A percentile compares a stretch with the other conserved stretches of the same genome.
Evolutionary conservation across 495 filamentous ascomycete species (phyloP).

Genomic region (Talaromyces proteolyticus): DNA sequence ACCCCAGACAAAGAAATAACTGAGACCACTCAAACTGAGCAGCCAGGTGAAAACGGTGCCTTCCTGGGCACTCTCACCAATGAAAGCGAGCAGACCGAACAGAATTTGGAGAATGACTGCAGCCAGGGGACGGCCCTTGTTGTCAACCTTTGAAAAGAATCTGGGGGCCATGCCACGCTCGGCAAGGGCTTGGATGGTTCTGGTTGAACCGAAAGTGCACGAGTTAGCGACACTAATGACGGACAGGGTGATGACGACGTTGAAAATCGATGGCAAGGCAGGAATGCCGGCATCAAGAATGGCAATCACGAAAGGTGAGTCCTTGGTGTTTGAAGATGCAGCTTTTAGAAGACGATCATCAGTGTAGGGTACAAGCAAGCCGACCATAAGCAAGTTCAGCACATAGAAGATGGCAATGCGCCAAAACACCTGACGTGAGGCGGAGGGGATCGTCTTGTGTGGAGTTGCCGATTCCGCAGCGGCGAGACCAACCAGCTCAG

Average conservation of each 20-base stretch:
- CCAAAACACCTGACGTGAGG: constrained; percentile 39
- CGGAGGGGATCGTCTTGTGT: constrained; percentile 35
- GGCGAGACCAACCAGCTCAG: constrained; percentile 40
- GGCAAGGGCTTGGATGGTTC: constrained; percentile 58
- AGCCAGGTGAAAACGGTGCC: constrained; percentile 47
- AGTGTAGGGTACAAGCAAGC: constrained; percentile 47
- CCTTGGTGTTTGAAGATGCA: constrained; percentile 33
- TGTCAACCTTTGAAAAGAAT: constrained; percentile 45
- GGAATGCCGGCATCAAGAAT: constrained; percentile 47
- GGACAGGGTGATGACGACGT: constrained; percentile 21
- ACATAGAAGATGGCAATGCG: constrained; percentile 32
- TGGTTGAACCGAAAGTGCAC: constrained; percentile 52
- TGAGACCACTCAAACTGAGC: constrained; percentile 52
- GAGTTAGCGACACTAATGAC: constrained; percentile 50
- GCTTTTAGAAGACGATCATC: constrained; percentile 34
- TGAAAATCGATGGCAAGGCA: constrained; percentile 11
- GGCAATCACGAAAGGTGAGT: constrained; percentile 49
- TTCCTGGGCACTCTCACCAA: constrained; percentile 24
- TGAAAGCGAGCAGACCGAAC: constrained; percentile 43
- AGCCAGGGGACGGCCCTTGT: constrained; percentile 43
- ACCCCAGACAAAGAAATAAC: constrained; percentile 64
- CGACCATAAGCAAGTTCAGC: constrained; percentile 53
- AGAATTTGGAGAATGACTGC: constrained; percentile 36
- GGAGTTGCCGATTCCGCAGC: constrained; percentile 40
- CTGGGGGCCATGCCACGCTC: constrained; percentile 45